Evolutionary conservation across 2,329 filamentous ascomycete species (phyloP).

Genomic region (Dactylellina drechsleri): DNA sequence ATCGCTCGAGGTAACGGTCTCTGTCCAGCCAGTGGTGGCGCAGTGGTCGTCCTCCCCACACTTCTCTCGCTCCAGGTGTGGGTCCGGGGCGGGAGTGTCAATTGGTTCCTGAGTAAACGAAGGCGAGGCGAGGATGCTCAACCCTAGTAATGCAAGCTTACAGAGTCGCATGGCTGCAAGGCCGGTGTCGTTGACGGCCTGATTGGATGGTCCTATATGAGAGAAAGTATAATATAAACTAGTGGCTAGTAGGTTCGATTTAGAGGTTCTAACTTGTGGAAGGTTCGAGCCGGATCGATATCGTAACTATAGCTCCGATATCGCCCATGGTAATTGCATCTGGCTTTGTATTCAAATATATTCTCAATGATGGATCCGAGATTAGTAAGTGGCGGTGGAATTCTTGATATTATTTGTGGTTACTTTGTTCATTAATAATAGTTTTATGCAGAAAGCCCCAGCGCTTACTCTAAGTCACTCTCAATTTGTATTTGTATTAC

Average conservation of each 20-base stretch:
- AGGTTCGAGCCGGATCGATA: not conserved
- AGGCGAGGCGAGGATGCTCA: constrained; percentile 17
- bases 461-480: no score
- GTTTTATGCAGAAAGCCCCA: no score
- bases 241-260: not conserved
- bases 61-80: not conserved
- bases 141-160: constrained; percentile 25
- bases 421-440: no score
- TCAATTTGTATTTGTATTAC: no score
- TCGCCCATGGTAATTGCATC: not conserved
- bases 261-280: not conserved
- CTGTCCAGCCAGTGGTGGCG: constrained; percentile 21
- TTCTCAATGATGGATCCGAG: no score
- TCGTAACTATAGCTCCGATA: not conserved
- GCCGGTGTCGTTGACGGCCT: constrained; percentile 1
- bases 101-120: constrained; percentile 37
- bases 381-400: no score
- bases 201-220: not conserved
- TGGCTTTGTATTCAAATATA: no score
- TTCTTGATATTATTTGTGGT: no score
- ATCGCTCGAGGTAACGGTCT: constrained; percentile 15
- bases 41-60: constrained; percentile 16
- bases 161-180: constrained; percentile 28
- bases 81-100: constrained; percentile 26
- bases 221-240: not conserved